These are phyloP conservation scores for Diaporthe batatas DNA, from an alignment of 2,329 filamentous ascomycete species.

Conservation along the genomic window DNA sequence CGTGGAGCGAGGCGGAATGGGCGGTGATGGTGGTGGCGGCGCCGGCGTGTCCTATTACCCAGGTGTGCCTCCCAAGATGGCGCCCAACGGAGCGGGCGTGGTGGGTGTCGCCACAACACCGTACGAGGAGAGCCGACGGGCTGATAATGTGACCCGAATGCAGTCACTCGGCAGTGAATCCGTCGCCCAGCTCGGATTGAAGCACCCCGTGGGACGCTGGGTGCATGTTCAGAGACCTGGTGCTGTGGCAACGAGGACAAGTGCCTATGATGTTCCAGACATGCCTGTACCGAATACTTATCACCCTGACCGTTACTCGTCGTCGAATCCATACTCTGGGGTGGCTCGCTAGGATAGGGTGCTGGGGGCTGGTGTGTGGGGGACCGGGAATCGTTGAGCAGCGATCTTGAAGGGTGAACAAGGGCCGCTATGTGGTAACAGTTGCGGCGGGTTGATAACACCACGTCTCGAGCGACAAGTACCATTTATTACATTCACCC, in stretches of 20 bases:
- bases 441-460: neutral
- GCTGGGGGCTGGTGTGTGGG: neutral
- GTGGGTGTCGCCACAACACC: neutral
- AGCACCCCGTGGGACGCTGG: constrained; percentile 19
- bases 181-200: constrained; percentile 18
- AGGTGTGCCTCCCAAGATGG: constrained; percentile 16
- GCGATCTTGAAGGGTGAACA: neutral
- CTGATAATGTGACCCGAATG: constrained; percentile 3
- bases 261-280: constrained; percentile 16
- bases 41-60: constrained; percentile 17
- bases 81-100: neutral
- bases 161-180: constrained; percentile 30
- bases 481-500: neutral
- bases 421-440: neutral
- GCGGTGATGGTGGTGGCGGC: neutral
- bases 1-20: neutral
- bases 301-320: constrained; percentile 10
- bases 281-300: neutral
- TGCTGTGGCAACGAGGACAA: neutral
- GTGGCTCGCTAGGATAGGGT: neutral
- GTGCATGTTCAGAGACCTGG: constrained; percentile 19
- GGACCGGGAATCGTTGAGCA: neutral
- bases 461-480: neutral
- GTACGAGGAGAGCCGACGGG: constrained; percentile 8
- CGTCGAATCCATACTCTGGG: neutral